Base-by-base conservation (phyloP, 495 filamentous ascomycete species). In the Terfezia claveryi region DNA sequence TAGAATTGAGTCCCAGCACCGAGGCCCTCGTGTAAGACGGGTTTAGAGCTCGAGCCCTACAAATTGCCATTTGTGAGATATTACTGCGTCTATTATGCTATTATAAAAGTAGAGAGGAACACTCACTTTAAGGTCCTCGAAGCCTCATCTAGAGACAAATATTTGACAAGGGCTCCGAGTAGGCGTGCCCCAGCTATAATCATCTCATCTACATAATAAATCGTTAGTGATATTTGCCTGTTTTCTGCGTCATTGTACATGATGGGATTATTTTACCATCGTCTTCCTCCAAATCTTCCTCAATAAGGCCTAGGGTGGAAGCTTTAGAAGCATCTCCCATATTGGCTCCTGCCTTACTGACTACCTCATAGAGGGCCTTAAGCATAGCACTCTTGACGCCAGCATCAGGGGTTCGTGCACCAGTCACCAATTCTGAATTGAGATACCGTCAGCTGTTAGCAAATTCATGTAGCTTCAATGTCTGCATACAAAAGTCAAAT, bases 311-410 rank as follows among this genome's bases (percentile, higher is more conserved):
- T 7, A 96, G 73, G 5, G 96, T 82, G 1, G 87, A 78, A 56
- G 74, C 74, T 53, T 87, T 79, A 37, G 89, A 94, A 51, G 76
- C 73, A 60, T 95, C 91, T 60, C 84, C 85, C 91, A 96, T 98
- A 66, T 89, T 95, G 20, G 70, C 70, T 32, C 92, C 91, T 10
- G 87, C 87, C 69, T 94, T 95, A 68, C 86, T 87, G 53, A 96
- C 79, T 23, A 96, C 91, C 64, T 96, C 91, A 63, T 87, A 94
- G 46, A 98, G 71, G 6, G 92, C 91, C 72, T 93, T 94, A 58
- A 96, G 76, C 91, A 98, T 98, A 14, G 91, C 91, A 65, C 85
- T 91, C 69, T 78, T 84, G 55, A 98, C 91, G 50, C 91, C 92
- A 14, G 76, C 55, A 67, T 98, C 92, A 3, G 79, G 69, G 0